phyloP scores from a whole-genome alignment of 768 basidiomycete species.

The Amanita polypyramis region DNA sequence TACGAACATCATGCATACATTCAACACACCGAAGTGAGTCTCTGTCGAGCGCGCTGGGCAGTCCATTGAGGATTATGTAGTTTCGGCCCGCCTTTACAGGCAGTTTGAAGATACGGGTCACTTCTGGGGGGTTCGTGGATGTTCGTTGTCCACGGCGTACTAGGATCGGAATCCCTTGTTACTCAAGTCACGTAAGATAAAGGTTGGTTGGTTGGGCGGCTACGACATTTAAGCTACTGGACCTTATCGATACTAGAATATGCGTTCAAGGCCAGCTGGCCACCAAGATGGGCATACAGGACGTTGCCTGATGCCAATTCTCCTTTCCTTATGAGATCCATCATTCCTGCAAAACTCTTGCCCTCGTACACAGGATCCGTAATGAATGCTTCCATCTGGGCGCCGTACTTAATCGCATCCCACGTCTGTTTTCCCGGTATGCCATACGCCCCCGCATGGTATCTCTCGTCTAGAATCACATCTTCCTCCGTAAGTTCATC shows the following conservation, averaged over 20 bases:
- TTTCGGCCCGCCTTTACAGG: slow-evolving; percentile 26
- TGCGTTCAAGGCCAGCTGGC: slow-evolving; percentile 5
- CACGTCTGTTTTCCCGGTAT: slow-evolving; percentile 2
- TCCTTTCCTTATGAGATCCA: not conserved
- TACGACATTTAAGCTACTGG: too few species aligned
- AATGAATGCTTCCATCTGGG: slow-evolving; percentile 4
- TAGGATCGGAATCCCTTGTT: too few species aligned
- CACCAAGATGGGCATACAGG: slow-evolving; percentile 4
- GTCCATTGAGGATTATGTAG: slow-evolving; percentile 25
- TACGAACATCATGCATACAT: not conserved
- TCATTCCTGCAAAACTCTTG: slow-evolving; percentile 4
- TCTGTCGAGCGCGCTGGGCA: slow-evolving; percentile 27
- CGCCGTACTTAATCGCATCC: slow-evolving; percentile 4
- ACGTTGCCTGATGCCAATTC: slow-evolving; percentile 1
- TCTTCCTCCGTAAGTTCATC: not conserved
- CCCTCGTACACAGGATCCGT: slow-evolving; percentile 6
- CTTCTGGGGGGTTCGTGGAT: slow-evolving; percentile 16
- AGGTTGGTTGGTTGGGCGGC: too few species aligned
- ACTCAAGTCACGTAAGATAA: too few species aligned
- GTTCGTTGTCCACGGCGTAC: not conserved
- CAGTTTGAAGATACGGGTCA: slow-evolving; percentile 25
- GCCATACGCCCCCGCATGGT: slow-evolving; percentile 1
- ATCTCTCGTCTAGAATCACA: slow-evolving; percentile 3
- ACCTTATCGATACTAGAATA: not conserved
- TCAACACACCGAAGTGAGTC: slow-evolving; percentile 26